phyloP scores from a whole-genome alignment of 2,329 filamentous ascomycete species.

The Alternaria triticina region DNA sequence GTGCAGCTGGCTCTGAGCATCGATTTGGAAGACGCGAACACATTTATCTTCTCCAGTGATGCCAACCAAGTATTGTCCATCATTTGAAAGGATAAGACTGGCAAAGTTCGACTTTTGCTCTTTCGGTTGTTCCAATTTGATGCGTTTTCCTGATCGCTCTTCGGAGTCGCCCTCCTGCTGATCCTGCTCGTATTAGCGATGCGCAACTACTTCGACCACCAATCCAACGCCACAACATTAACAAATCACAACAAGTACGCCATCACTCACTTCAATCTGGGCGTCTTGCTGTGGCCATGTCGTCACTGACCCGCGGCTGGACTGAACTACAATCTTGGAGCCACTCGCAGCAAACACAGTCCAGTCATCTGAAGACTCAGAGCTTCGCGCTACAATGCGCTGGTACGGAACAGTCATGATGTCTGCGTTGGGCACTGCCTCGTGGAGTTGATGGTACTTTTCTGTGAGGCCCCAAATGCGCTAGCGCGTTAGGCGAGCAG shows the following conservation, averaged over 20 bases:
- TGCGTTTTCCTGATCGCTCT: constrained; percentile 51
- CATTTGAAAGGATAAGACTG: constrained; percentile 67
- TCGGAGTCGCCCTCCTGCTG: constrained; percentile 30
- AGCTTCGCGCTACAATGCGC: constrained; percentile 41
- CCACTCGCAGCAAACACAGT: constrained; percentile 77
- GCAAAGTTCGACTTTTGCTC: constrained; percentile 67
- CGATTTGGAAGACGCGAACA: constrained; percentile 79
- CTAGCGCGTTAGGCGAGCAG: constrained; percentile 24
- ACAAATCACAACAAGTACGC: background rate
- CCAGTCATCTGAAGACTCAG: constrained; percentile 33
- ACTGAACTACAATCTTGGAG: constrained; percentile 66
- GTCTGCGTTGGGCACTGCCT: constrained; percentile 10
- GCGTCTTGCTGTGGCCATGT: constrained; percentile 37
- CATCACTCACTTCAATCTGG: constrained; percentile 31
- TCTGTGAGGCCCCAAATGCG: constrained; percentile 11
- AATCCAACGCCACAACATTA: background rate
- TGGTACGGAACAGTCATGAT: constrained; percentile 50
- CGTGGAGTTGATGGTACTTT: constrained; percentile 15
- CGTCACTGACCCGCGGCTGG: constrained; percentile 36
- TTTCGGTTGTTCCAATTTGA: constrained; percentile 45
- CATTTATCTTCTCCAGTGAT: constrained; percentile 92
- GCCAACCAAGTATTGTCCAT: constrained; percentile 73
- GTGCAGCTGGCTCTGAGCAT: constrained; percentile 64
- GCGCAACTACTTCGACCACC: background rate
- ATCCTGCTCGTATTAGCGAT: constrained; percentile 25